Evolutionary conservation across 1,284 basidiomycete genomes (phyloP), one percentile per base, ranked within the genome.

Genomic region (Pseudozyma pruni): DNA sequence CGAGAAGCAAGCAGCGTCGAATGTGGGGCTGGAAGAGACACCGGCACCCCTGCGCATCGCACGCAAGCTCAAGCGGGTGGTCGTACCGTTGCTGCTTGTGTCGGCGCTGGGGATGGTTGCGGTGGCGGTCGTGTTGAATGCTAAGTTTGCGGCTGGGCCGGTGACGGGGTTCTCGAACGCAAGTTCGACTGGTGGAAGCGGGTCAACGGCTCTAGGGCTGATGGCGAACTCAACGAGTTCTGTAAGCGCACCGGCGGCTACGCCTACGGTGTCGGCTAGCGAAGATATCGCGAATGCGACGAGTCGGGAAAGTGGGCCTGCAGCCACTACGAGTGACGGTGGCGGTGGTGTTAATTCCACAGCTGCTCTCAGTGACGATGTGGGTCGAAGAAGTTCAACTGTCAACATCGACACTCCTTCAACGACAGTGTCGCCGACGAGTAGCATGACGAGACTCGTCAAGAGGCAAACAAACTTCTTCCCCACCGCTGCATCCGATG

Each of bases 81-180:
- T 55, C 1, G 47, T 59, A 5, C 55, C 55, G 13, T 8, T 66
- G 34, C 34, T 66, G 38, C 33, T 66, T 0, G 10, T 53, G 8
- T 45, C 62, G 2, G 50, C 51, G 8, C 20, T 58, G 20, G 42
- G 13, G 1, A 42, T 44, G 37, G 37, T 66, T 1, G 55, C 23
- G 0, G 42, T 66, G 4, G 62, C 62, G 13, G 55, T 66, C 9
- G 62, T 66, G 33, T 17, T 66, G 27, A 66, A 54, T 31, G 32
- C 46, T 0, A 66, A 66, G 39, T 59, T 66, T 35, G 46, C 55
- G 8, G 37, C 32, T 14, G 55, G 62, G 9, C 22, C 48, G 2
- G 48, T 63, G 1, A 40, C 8, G 4, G 10, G 16, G 11, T 46
- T 51, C 11, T 19, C 37, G 2, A 37, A 17, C 14, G 38, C 40